Conservation (phyloP, 225 moss, liverwort and hornwort genomes). For the Physcomitrium patens region DNA sequence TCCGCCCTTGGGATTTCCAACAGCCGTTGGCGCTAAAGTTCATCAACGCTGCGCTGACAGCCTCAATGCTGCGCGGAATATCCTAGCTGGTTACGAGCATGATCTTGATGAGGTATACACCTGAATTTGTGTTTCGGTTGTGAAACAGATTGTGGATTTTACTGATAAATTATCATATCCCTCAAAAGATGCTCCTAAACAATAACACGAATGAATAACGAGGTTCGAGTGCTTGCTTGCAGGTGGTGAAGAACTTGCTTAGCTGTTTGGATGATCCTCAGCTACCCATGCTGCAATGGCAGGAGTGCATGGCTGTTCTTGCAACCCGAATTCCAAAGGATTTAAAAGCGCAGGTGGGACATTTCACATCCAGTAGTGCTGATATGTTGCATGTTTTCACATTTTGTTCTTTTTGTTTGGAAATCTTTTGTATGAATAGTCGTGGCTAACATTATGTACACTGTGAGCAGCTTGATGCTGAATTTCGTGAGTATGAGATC, state of each 20-base stretch:
- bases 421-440: not conserved
- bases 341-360: slow-evolving; percentile 70
- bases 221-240: slow-evolving; percentile 34
- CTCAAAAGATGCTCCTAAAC: not conserved
- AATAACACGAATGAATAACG: not conserved
- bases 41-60: slow-evolving; percentile 85
- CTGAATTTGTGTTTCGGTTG: not conserved
- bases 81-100: slow-evolving; percentile 88
- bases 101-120: slow-evolving; percentile 65
- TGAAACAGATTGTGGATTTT: not conserved
- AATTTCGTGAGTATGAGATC: slow-evolving; percentile 81
- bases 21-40: slow-evolving; percentile 85
- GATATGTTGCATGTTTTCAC: not conserved
- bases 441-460: slow-evolving; percentile 6
- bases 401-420: not conserved
- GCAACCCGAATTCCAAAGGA: slow-evolving; percentile 92
- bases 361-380: not conserved
- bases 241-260: slow-evolving; percentile 86
- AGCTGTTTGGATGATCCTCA: slow-evolving; percentile 93
- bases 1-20: slow-evolving; percentile 82
- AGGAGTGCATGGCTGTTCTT: slow-evolving; percentile 92
- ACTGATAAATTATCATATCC: not conserved
- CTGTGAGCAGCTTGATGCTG: slow-evolving; percentile 67
- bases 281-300: slow-evolving; percentile 93
- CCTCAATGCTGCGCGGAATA: slow-evolving; percentile 75